A percentile compares a stretch with the other conserved stretches of the same genome.
Conservation (phyloP, 1,139 yeast genomes). For the Pichia terricola region DNA sequence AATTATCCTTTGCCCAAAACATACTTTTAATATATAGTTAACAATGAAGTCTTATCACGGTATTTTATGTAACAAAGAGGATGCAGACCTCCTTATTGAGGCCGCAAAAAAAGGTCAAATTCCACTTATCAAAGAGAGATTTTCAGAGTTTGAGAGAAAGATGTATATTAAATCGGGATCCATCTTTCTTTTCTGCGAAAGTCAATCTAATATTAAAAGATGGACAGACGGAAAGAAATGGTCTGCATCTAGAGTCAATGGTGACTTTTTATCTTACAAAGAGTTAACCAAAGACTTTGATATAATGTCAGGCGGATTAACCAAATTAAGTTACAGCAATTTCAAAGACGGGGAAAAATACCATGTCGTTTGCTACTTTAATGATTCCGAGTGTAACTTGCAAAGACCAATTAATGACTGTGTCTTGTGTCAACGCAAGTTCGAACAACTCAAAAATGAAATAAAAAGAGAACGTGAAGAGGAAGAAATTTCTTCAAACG, state of each 20-base stretch:
- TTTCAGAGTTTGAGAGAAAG: constrained; percentile 48
- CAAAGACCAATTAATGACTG: constrained; percentile 25
- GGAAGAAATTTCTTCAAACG: too few species aligned
- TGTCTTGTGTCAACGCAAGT: too few species aligned
- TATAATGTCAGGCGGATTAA: constrained; percentile 39
- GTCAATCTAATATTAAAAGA: constrained; percentile 31
- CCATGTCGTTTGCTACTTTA: constrained; percentile 47
- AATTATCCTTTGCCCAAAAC: too few species aligned
- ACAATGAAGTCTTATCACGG: constrained; percentile 55
- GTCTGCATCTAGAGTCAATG: constrained; percentile 64
- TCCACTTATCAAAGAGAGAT: constrained; percentile 50
- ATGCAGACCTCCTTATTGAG: constrained; percentile 57
- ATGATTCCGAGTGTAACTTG: constrained; percentile 17
- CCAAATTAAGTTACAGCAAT: constrained; percentile 50
- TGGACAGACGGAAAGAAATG: constrained; percentile 70
- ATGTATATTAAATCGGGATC: constrained; percentile 40
- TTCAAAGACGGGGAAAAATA: constrained; percentile 41
- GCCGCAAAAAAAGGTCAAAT: constrained; percentile 49
- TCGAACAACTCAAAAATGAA: too few species aligned
- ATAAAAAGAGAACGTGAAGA: too few species aligned
- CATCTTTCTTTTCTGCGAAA: constrained; percentile 64
- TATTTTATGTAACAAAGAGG: constrained; percentile 43
- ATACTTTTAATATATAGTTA: too few species aligned
- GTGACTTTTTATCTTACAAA: constrained; percentile 53
- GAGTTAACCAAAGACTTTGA: constrained; percentile 33